These are phyloP conservation scores for Macrolepiota albuminosa DNA, from an alignment of 768 basidiomycete genomes.

Conservation along the genomic window DNA sequence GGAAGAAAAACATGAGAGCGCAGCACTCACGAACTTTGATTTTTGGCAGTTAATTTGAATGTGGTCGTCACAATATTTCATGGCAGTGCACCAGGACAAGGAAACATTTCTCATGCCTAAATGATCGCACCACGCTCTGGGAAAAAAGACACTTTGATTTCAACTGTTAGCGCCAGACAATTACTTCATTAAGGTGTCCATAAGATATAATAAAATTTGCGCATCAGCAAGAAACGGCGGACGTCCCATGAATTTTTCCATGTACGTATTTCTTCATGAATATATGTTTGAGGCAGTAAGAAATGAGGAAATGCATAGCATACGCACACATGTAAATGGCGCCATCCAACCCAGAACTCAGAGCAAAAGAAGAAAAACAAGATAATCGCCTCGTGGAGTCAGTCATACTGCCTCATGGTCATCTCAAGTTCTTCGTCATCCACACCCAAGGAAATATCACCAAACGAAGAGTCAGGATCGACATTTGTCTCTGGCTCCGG, in stretches of 20 bases:
- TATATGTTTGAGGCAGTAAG: neutral
- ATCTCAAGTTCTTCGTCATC: slow-evolving; percentile 20
- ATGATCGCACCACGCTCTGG: neutral
- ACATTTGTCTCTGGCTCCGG: slow-evolving; percentile 4
- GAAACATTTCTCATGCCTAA: neutral
- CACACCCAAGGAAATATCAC: slow-evolving; percentile 22
- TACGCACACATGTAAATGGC: neutral
- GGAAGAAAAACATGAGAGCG: too few relatives aligned
- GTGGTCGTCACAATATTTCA: too few relatives aligned
- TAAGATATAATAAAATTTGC: neutral
- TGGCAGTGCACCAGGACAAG: too few relatives aligned
- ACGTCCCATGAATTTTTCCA: neutral
- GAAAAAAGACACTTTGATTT: neutral
- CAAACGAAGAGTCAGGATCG: slow-evolving; percentile 23
- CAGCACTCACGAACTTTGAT: too few relatives aligned
- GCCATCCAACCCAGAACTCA: neutral
- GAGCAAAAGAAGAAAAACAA: neutral
- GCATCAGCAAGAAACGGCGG: neutral
- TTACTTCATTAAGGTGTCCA: neutral
- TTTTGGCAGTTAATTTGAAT: too few relatives aligned
- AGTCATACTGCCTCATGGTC: slow-evolving; percentile 25
- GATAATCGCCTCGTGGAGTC: neutral
- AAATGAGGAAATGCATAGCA: neutral
- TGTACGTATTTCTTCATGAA: neutral
- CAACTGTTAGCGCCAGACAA: neutral